Evolutionary conservation across 2,329 filamentous ascomycete genomes (phyloP).

Genomic region (Leptoxyphium fumago): DNA sequence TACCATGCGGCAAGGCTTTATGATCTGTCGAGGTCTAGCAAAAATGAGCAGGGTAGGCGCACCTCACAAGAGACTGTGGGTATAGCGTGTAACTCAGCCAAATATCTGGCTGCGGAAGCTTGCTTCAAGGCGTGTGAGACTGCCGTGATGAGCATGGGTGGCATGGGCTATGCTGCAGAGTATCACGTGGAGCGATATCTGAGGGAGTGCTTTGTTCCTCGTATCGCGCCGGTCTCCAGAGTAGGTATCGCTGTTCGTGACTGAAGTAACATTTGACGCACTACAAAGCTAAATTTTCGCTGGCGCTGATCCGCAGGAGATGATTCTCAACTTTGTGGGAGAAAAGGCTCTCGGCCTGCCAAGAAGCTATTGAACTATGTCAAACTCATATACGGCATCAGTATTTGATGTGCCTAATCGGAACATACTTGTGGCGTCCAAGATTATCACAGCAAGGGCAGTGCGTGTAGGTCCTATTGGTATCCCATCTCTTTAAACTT

Average conservation of each 20-base stretch:
- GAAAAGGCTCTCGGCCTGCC: slow-evolving; percentile 55
- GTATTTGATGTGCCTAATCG: too few relatives aligned
- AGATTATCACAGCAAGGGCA: too few relatives aligned
- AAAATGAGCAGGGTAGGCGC: slow-evolving; percentile 18
- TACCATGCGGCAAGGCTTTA: slow-evolving; percentile 47
- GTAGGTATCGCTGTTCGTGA: too few relatives aligned
- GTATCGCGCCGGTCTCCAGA: slow-evolving; percentile 44
- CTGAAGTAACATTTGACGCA: too few relatives aligned
- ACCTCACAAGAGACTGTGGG: slow-evolving; percentile 34
- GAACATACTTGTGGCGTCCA: too few relatives aligned
- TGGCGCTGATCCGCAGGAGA: too few relatives aligned
- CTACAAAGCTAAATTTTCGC: too few relatives aligned
- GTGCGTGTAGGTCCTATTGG: too few relatives aligned
- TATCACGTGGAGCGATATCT: slow-evolving; percentile 48
- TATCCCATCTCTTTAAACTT: too few relatives aligned
- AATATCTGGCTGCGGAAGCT: slow-evolving; percentile 46
- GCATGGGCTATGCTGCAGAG: slow-evolving; percentile 50
- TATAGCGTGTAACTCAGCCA: slow-evolving; percentile 41
- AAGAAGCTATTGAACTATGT: slow-evolving; percentile 47
- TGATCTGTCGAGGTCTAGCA: slow-evolving; percentile 28
- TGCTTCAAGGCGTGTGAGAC: slow-evolving; percentile 46
- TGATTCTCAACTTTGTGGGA: slow-evolving; percentile 60
- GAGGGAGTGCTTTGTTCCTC: slow-evolving; percentile 43
- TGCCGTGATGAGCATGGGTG: slow-evolving; percentile 43
- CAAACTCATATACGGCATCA: too few relatives aligned